These are phyloP conservation scores for Piloderma croceum DNA, from an alignment of 768 basidiomycete species.

Conservation along the genomic window DNA sequence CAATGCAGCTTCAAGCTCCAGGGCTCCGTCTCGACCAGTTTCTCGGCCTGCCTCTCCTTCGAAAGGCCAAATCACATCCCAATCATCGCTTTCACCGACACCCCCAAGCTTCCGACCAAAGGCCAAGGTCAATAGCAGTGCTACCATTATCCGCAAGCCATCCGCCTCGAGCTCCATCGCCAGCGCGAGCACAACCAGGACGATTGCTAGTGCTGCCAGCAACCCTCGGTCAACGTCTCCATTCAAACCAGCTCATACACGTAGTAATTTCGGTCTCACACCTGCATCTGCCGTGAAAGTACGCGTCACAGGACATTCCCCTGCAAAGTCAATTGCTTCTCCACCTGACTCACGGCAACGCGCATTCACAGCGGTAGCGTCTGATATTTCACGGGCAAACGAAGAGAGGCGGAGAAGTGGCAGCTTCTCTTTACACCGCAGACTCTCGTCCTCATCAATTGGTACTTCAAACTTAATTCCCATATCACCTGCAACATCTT, in stretches of 20 bases:
- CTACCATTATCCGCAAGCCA: constrained; percentile 30
- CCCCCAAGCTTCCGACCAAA: too few relatives aligned
- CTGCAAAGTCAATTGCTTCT: constrained; percentile 22
- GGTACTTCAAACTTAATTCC: too few relatives aligned
- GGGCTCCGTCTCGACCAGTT: too few relatives aligned
- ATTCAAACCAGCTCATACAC: constrained; percentile 26
- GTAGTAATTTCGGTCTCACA: not conserved
- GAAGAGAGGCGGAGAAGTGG: constrained; percentile 28
- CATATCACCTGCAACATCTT: constrained; percentile 11
- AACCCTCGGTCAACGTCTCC: constrained; percentile 38
- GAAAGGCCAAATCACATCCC: too few relatives aligned
- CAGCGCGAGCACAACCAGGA: constrained; percentile 11
- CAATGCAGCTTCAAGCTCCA: too few relatives aligned
- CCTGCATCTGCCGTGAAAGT: constrained; percentile 10
- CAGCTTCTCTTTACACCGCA: constrained; percentile 22
- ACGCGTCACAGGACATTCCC: constrained; percentile 25
- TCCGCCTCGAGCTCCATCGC: constrained; percentile 19
- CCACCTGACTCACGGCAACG: constrained; percentile 27
- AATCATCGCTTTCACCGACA: too few relatives aligned
- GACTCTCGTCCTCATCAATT: constrained; percentile 21
- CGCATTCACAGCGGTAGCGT: constrained; percentile 18
- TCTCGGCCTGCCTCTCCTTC: too few relatives aligned
- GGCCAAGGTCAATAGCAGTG: constrained; percentile 58
- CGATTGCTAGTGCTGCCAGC: constrained; percentile 7
- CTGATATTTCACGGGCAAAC: constrained; percentile 7